Evolutionary conservation across 2,329 filamentous ascomycete species (phyloP).

Genomic region (Aspergillus pseudoterreus): DNA sequence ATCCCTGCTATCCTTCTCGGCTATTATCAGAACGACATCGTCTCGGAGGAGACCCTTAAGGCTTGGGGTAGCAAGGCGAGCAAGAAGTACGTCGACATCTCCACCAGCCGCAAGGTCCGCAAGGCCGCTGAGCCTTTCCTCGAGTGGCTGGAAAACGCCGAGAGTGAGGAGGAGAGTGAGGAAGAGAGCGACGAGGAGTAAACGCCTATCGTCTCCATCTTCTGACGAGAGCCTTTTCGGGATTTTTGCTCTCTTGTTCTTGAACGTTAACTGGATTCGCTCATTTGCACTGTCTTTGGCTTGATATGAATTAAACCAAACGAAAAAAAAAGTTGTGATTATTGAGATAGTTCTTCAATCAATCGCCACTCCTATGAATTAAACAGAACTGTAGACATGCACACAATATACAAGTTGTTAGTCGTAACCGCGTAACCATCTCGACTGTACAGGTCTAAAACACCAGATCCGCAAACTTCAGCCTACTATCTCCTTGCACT

Average conservation of each 20-base stretch:
- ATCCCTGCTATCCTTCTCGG: slow-evolving; percentile 83
- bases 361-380: slow-evolving; percentile 4
- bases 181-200: slow-evolving; percentile 46
- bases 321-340: background rate
- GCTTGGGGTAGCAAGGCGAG: slow-evolving; percentile 92
- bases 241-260: slow-evolving; percentile 4
- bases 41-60: slow-evolving; percentile 82
- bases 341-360: slow-evolving; percentile 4
- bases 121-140: slow-evolving; percentile 93
- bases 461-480: slow-evolving; percentile 28
- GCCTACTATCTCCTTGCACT: slow-evolving; percentile 27
- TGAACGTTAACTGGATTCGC: slow-evolving; percentile 8
- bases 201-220: slow-evolving; percentile 5
- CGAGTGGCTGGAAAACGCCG: slow-evolving; percentile 86
- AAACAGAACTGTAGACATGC: too few species aligned
- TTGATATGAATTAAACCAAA: slow-evolving; percentile 3
- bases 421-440: background rate
- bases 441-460: slow-evolving; percentile 15
- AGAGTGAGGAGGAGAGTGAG: slow-evolving; percentile 54
- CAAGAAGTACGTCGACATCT: slow-evolving; percentile 94
- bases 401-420: too few species aligned
- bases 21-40: slow-evolving; percentile 86
- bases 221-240: slow-evolving; percentile 7
- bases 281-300: slow-evolving; percentile 5
- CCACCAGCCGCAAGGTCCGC: slow-evolving; percentile 90